Base-by-base conservation (phyloP, 2,329 filamentous ascomycete species). In the Cadophora gregata region DNA sequence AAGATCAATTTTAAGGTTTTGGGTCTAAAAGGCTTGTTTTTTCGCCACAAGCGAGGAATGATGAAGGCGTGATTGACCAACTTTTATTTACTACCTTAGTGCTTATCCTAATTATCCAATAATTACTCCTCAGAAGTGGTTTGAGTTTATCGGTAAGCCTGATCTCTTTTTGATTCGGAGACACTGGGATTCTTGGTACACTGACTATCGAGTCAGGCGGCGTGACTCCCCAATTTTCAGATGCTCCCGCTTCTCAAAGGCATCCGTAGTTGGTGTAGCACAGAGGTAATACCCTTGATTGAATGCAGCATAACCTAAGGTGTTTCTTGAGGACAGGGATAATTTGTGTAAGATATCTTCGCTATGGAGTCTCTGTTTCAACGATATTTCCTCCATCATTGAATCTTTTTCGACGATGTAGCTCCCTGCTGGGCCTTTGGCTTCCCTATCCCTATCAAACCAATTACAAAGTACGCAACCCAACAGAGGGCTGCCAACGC, bases 401-500 rank as follows among this genome's bases (percentile, higher is more conserved):
- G 33, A 38, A 25, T 27, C 36, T 63, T 63, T 25, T 63, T 63
- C 16, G 21, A n/a, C 25, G 14, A 7, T n/a, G 1, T n/a, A 27
- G 24, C 48, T 63, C 38, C n/a, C 38, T 56, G 51, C 27, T 33
- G 21, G 31, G 24, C 19, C 36, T 56, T 63, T 27, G 29, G 59
- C 38, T 51, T 63, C 50, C 61, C 33, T 29, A 56, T 3, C 36
- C 50, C 48, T 29, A 56, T 7, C 50, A 63, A 47, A 21, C 51
- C 36, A 29, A 63, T 38, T 1, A 16, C 33, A 9, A 63, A 21
- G 47, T 63, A 63, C 24, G 33, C 61, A 42, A 63, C 38, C 73
- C 73, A 75, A 27, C 67, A 72, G 48, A 69, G 29, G 1, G 70
- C 51, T 16, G 67, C 71, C 31, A 73, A 21, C 10, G 64, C 56